Percentiles rank a stretch among this genome's conserved stretches.
phyloP scores from a whole-genome alignment of 2,329 filamentous ascomycete species.

The Arthrobotrys entomopaga region DNA sequence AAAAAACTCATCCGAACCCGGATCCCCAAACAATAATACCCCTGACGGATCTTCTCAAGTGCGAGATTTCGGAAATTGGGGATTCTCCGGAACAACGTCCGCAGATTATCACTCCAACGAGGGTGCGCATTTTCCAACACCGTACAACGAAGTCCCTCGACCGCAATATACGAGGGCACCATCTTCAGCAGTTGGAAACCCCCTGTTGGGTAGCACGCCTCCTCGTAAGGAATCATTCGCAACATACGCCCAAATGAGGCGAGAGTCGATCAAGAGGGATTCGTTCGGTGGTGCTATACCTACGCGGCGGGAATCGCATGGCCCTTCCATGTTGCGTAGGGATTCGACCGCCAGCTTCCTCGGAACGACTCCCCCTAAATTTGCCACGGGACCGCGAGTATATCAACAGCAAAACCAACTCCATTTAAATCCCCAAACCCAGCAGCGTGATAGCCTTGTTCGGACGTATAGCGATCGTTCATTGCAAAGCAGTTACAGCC shows the following conservation, averaged over 20 bases:
- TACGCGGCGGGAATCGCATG: constrained; percentile 34
- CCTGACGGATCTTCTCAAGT: constrained; percentile 7
- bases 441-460: constrained; percentile 27
- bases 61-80: constrained; percentile 38
- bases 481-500: constrained; percentile 16
- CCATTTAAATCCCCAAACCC: constrained; percentile 16
- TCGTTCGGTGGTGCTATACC: constrained; percentile 38
- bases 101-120: background rate
- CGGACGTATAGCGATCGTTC: constrained; percentile 45
- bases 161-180: constrained; percentile 45
- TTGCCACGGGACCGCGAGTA: constrained; percentile 52
- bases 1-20: constrained; percentile 13
- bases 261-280: constrained; percentile 41
- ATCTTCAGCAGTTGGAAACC: constrained; percentile 48
- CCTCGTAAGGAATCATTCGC: constrained; percentile 40
- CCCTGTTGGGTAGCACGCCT: background rate
- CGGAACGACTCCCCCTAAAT: constrained; percentile 38
- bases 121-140: constrained; percentile 28
- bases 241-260: constrained; percentile 44
- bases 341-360: constrained; percentile 52
- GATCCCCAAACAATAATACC: constrained; percentile 17
- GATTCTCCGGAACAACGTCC: constrained; percentile 16
- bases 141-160: constrained; percentile 34
- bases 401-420: constrained; percentile 40
- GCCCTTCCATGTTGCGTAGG: constrained; percentile 38